Conservation (phyloP, 73 alveolate genomes). For the Paramecium sonneborni region DNA sequence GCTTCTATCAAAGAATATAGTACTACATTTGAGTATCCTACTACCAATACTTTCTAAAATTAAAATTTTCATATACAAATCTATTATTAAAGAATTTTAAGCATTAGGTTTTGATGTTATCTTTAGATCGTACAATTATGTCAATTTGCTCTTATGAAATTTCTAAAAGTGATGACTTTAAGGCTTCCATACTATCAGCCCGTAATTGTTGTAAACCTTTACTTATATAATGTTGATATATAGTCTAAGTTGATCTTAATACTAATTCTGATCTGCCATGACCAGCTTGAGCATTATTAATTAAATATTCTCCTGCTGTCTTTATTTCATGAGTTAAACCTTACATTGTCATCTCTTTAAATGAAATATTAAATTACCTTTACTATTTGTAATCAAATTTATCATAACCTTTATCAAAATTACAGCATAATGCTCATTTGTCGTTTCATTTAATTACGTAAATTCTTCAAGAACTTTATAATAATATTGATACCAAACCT, state of each 20-base stretch:
- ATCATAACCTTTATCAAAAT: slow-evolving; percentile 56
- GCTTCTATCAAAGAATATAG: slow-evolving; percentile 78
- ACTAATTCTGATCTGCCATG: slow-evolving; percentile 63
- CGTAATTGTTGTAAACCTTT: slow-evolving; percentile 66
- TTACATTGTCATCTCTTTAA: slow-evolving; percentile 64
- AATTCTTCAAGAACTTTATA: neutral
- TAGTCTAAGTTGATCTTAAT: slow-evolving; percentile 68
- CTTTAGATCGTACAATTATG: slow-evolving; percentile 48
- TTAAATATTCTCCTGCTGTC: slow-evolving; percentile 54
- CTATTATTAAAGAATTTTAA: slow-evolving; percentile 66
- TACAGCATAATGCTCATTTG: slow-evolving; percentile 46
- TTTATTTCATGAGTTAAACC: slow-evolving; percentile 69
- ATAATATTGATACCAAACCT: neutral
- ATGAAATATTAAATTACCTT: neutral
- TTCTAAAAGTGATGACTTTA: slow-evolving; percentile 61
- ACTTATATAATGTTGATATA: slow-evolving; percentile 71
- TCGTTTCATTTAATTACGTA: neutral
- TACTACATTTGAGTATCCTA: slow-evolving; percentile 90
- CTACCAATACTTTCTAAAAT: slow-evolving; percentile 78
- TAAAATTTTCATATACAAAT: neutral
- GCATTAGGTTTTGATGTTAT: slow-evolving; percentile 31
- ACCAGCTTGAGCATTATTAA: neutral
- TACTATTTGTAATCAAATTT: slow-evolving; percentile 52
- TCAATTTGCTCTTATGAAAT: slow-evolving; percentile 66
- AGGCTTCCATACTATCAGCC: slow-evolving; percentile 66